Base-by-base conservation (phyloP, 2,329 filamentous ascomycete genomes). In the Phaeophleospora eucalypticola region DNA sequence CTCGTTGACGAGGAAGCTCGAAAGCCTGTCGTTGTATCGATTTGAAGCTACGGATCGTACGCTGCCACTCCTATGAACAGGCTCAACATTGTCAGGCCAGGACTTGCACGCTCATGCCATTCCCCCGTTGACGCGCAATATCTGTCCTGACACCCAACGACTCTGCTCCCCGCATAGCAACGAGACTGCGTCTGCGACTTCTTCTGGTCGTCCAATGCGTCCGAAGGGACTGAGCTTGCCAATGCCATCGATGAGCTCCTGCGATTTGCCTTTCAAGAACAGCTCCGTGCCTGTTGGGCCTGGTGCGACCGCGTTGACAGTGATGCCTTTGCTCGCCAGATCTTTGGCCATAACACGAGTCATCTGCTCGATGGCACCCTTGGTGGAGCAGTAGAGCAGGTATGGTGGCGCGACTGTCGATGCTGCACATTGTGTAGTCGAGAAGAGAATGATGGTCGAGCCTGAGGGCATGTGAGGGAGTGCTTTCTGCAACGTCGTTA, bases 301-400 rank as follows among this genome's bases (percentile, higher is more conserved):
- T 0, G 77, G 77, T 0, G 76, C 72, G 14, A 79, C 61, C 8
- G 66, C 67, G 54, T 80, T 80, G 10, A 79, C 76, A 10, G 56
- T 63, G 59, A 81, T 77, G 2, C 73, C 73, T 54, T 71, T 75
- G 8, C 29, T 19, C 10, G 20, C 41, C 17, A 82, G 70, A 43
- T 81, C 78, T 61, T 80, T 82, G 36, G 75, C 71, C 49, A 82
- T 61, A 2, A 75, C 65, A 9, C 78, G 72, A 0, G 73, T 73
- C 67, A 82, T 74, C 61, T 81, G 77, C 61, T 83, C 79, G 34
- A 83, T 71, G 7, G 79, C 77, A 39, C 78, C 80, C 58, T 83
- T 83, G 36, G 75, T 78, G 0, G 73, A 66, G 8, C 68, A 69
- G 59, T 83, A 83, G 7, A 79, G 67, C 14, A 76, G 65, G 52